Percentiles rank a stretch among this genome's conserved stretches.
Evolutionary conservation across 345 rosid species (phyloP).

Genomic region (Pelargonium nanum): DNA sequence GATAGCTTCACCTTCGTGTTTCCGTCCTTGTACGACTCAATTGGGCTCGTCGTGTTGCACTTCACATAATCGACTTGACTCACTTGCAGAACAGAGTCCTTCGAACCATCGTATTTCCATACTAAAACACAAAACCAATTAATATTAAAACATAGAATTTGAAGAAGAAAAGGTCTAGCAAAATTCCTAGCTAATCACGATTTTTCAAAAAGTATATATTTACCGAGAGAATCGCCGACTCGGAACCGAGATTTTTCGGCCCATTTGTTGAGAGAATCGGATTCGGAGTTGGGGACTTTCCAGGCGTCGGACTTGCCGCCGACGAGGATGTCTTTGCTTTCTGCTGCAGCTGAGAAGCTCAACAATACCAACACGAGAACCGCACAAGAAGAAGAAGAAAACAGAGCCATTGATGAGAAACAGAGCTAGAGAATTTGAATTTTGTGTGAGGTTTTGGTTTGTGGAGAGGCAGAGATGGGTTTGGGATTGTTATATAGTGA

Average conservation of each 20-base stretch:
- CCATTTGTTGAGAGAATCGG: slow-evolving; percentile 74
- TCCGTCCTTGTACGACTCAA: slow-evolving; percentile 55
- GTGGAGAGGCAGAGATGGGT: not conserved
- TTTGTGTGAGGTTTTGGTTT: not conserved
- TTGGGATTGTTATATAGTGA: no score
- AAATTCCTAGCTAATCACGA: no score
- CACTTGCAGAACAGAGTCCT: slow-evolving; percentile 74
- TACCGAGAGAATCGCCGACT: slow-evolving; percentile 57
- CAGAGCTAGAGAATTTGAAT: not conserved
- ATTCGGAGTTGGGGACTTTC: slow-evolving; percentile 52
- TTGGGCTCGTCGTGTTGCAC: slow-evolving; percentile 53
- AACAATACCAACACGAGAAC: slow-evolving; percentile 14
- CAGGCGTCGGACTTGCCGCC: slow-evolving; percentile 45
- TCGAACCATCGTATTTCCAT: slow-evolving; percentile 57
- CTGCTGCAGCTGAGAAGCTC: slow-evolving; percentile 10
- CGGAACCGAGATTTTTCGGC: slow-evolving; percentile 52
- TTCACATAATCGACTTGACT: slow-evolving; percentile 37
- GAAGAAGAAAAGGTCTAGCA: no score
- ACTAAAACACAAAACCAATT: slow-evolving; percentile 22
- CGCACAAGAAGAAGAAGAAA: slow-evolving; percentile 9
- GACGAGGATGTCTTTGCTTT: slow-evolving; percentile 37
- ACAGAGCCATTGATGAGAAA: slow-evolving; percentile 12
- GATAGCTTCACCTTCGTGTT: slow-evolving; percentile 54
- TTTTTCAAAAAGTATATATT: not conserved
- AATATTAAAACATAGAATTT: no score